Conservation (phyloP, 768 basidiomycete genomes). For the Leccinum ochraceum region DNA sequence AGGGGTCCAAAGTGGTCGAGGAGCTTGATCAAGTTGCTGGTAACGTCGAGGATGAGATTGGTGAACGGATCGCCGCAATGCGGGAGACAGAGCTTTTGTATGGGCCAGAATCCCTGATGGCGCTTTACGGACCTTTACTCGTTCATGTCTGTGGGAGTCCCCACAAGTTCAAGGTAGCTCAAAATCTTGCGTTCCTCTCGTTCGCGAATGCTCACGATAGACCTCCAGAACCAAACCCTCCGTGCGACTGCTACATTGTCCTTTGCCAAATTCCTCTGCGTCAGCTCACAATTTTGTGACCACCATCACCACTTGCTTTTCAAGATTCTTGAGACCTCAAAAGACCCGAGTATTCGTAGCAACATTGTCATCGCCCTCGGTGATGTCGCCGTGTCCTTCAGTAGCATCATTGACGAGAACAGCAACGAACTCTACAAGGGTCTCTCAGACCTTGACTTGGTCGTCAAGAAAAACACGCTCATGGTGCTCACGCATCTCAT, state of each 20-base stretch:
- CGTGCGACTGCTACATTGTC: constrained; percentile 86
- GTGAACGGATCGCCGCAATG: constrained; percentile 82
- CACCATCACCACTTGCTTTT: constrained; percentile 85
- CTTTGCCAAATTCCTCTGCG: constrained; percentile 95
- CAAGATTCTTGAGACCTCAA: constrained; percentile 90
- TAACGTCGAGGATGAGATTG: constrained; percentile 97
- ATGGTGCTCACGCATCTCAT: constrained; percentile 98
- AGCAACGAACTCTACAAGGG: constrained; percentile 94
- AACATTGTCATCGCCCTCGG: constrained; percentile 98
- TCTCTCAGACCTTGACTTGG: constrained; percentile 79
- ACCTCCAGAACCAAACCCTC: constrained; percentile 73
- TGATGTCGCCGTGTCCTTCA: constrained; percentile 98
- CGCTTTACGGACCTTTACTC: constrained; percentile 86
- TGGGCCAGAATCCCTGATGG: constrained; percentile 77
- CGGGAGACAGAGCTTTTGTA: constrained; percentile 88
- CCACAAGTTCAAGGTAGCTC: constrained; percentile 79
- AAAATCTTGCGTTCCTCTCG: not conserved
- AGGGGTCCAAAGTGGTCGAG: constrained; percentile 61
- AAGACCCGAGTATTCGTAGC: constrained; percentile 85
- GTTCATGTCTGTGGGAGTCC: constrained; percentile 90
- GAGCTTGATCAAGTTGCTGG: constrained; percentile 98
- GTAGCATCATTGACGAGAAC: constrained; percentile 95
- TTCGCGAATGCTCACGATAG: constrained; percentile 8
- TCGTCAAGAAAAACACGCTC: constrained; percentile 98
- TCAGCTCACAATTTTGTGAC: constrained; percentile 94